Evolutionary conservation across 805 yeast genomes (phyloP), one percentile per base, ranked within the genome.

Genomic region (Saccharomycopsis synnaedendra): DNA sequence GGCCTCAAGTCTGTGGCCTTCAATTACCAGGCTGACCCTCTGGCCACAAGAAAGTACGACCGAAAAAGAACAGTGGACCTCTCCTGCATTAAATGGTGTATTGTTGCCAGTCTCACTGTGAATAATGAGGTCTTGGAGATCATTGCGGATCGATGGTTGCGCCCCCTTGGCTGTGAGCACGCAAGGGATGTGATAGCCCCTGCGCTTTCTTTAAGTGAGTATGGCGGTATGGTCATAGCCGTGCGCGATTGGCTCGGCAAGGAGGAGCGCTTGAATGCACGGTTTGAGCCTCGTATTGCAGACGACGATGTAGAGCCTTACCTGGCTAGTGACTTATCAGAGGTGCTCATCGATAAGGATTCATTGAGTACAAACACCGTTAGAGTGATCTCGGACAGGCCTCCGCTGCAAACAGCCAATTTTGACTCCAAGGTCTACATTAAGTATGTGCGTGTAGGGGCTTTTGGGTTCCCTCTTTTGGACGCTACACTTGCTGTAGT

Each of bases 201-300:
- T 0, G 75, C 93, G 69, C 68, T 93, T 41, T 84, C 96, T 0
- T 67, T 93, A 44, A 78, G 85, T 54, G 98, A 93, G 60, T 94
- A 88, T 58, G 98, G 98, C 34, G 99, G 99, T 2, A 85, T 90
- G 77, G 88, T 89, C 8, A 78, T 93, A 5, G 79, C 97, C 1
- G 76, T 88, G 73, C 72, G 95, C 55, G 99, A 93, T 62, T 90
- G 96, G 87, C 67, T 89, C 10, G 88, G 86, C 3, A 76, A 76
- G 3, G 76, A 76, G 47, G 85, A 81, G 27, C 75, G 75, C 43
- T 57, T 82, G 47, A 85, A 85, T 4, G 69, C 77, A 42, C 57
- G 66, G 1, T 62, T 72, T 35, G 65, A 65, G 3, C 61, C 64
- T 10, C 38, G 55, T n/a, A 54, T 59, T 2, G 71, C 56, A 3